Percentiles rank a stretch among this genome's conserved stretches.
Evolutionary conservation across 116 monocot species (phyloP).

Genomic region (Papilionanthe hybrid): DNA sequence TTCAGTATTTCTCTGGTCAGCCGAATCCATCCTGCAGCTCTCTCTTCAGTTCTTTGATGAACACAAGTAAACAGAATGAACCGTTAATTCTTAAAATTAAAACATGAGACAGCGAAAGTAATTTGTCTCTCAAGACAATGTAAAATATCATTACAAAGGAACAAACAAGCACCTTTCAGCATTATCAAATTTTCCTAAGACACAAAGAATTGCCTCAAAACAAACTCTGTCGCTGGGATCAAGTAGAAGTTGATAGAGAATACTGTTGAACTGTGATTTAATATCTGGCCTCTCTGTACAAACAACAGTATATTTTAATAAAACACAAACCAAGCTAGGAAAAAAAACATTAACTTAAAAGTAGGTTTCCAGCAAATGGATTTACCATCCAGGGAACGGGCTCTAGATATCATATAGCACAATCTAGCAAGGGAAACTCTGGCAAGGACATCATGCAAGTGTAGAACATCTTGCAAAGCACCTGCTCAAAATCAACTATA

Average conservation of each 20-base stretch:
- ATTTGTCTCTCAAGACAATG: not conserved
- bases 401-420: conserved; percentile 87
- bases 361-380: conserved; percentile 8
- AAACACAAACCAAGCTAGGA: not conserved
- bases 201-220: conserved; percentile 95
- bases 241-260: conserved; percentile 97
- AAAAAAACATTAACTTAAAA: conserved; percentile 6
- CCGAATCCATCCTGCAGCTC: conserved; percentile 98
- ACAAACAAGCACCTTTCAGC: conserved; percentile 55
- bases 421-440: conserved; percentile 94
- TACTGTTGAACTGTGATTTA: conserved; percentile 72
- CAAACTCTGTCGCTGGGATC: conserved; percentile 99
- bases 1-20: conserved; percentile 96
- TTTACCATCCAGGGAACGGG: conserved; percentile 86
- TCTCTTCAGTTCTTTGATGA: conserved; percentile 74
- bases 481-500: conserved; percentile 46
- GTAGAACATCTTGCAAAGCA: conserved; percentile 98
- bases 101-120: not conserved
- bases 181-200: conserved; percentile 91
- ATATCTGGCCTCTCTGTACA: conserved; percentile 91
- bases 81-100: not conserved
- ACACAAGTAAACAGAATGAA: conserved; percentile 2
- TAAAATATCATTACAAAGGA: conserved; percentile 7
- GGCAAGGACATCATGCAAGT: conserved; percentile 97
- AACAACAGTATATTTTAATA: conserved; percentile 7